Evolutionary conservation across 164 flowering plant genomes (phyloP), one percentile per base, ranked within the genome.

Genomic region (Taxillus chinensis): DNA sequence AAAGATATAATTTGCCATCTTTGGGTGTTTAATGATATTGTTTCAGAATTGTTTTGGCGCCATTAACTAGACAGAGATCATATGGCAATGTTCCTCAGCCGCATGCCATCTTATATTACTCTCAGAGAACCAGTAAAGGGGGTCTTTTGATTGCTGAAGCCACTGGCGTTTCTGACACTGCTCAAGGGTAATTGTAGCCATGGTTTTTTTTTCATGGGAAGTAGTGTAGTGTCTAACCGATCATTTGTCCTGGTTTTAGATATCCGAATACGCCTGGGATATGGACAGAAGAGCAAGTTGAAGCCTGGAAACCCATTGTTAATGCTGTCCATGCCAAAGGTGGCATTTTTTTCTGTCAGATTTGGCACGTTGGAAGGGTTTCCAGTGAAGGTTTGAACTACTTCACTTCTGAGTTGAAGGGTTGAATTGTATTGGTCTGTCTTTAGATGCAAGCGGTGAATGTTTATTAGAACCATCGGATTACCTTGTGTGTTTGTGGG

Each of bases 261-360:
- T 80, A 73, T 39, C 76, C 75, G 0, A 5, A 68, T 2, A 73
- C 77, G 0, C 84, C 86, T 14, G 86, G 86, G 6, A 77, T 80
- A 17, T 78, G 82, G 86, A 80, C 76, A 5, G 70, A 68, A 45
- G 83, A 82, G 61, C 86, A 82, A 57, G 80, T 82, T 5, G 79
- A 79, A 51, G 86, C 80, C 9, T 82, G 86, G 83, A 82, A 76
- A 57, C 83, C 86, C 10, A 74, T 82, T 57, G 83, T 78, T 2
- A 57, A 80, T 17, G 86, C 75, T 51, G 83, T 82, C 45, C 83
- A 82, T 71, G 78, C 63, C 2, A 82, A 82, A 64, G 82, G 83
- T 39, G 83, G 73, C n/a, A 38, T 70, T 53, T 76, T 82, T 73
- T 80, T 80, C 51, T 78, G 82, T 59, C 86, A 80, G 61, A 67